phyloP scores from a whole-genome alignment of 1,284 basidiomycete species.

The Heterobasidion irregulare region DNA sequence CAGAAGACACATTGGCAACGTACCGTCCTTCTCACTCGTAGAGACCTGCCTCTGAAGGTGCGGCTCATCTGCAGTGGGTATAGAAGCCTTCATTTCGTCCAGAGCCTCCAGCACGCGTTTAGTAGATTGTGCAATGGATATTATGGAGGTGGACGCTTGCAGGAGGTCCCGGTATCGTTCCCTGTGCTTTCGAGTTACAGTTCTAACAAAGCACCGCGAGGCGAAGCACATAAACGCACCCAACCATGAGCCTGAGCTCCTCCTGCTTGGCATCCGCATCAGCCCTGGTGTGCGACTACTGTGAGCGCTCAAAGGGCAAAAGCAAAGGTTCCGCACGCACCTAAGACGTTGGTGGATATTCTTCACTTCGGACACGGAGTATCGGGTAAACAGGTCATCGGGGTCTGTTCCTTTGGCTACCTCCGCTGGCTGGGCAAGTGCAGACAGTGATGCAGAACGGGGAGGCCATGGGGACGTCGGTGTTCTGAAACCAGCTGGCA shows the following conservation, averaged over 20 bases:
- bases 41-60: constrained; percentile 32
- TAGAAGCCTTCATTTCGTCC: constrained; percentile 46
- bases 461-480: constrained; percentile 11
- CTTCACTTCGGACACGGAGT: constrained; percentile 72
- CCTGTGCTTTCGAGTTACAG: constrained; percentile 53
- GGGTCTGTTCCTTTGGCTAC: constrained; percentile 42
- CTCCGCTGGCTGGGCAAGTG: background rate
- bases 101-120: constrained; percentile 51
- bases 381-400: constrained; percentile 73
- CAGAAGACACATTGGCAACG: constrained; percentile 8
- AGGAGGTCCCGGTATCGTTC: constrained; percentile 92
- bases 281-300: constrained; percentile 32
- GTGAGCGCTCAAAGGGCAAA: background rate
- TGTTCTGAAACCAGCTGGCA: constrained; percentile 2
- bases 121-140: constrained; percentile 63
- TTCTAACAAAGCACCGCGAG: constrained; percentile 13
- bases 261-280: constrained; percentile 89
- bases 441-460: constrained; percentile 3
- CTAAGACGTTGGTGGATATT: constrained; percentile 63
- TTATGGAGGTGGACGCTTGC: constrained; percentile 85
- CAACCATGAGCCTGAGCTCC: constrained; percentile 91
- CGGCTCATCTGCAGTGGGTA: constrained; percentile 38
- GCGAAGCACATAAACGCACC: constrained; percentile 50
- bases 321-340: constrained; percentile 26
- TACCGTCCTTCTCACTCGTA: constrained; percentile 42